Evolutionary conservation across 306 rosid species (phyloP).

Genomic region (Lathyrus tuberosus): DNA sequence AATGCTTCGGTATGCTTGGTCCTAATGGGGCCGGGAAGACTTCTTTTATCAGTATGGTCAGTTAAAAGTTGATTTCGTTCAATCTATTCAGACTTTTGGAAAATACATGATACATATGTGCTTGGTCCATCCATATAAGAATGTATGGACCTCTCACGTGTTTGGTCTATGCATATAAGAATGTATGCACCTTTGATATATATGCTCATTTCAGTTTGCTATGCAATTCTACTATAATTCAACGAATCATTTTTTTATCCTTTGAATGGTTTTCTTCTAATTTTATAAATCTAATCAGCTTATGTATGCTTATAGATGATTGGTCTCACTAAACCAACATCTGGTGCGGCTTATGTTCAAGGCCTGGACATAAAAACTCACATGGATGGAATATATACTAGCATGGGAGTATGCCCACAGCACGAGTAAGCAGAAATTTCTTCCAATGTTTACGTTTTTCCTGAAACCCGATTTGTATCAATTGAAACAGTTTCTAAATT

Average conservation of each 20-base stretch:
- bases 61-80: conserved; percentile 37
- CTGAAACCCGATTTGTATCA: background rate
- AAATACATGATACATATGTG: background rate
- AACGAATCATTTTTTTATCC: conserved; percentile 1
- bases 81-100: background rate
- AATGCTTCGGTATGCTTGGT: conserved; percentile 97
- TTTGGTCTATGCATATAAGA: background rate
- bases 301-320: conserved; percentile 69
- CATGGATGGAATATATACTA: conserved; percentile 77
- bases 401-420: conserved; percentile 96
- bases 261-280: conserved; percentile 24
- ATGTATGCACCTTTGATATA: background rate
- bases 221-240: background rate
- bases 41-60: conserved; percentile 92
- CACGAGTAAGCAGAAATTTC: conserved; percentile 64
- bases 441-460: background rate
- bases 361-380: conserved; percentile 71
- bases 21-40: conserved; percentile 98
- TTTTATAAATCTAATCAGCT: conserved; percentile 25
- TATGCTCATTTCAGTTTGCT: conserved; percentile 2
- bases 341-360: conserved; percentile 76
- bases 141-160: background rate
- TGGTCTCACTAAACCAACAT: conserved; percentile 82
- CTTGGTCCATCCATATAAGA: background rate
- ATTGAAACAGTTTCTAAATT: background rate